Evolutionary conservation across 371 early-diverging fungal genomes (phyloP).

Genomic region (Globomyces sp.): DNA sequence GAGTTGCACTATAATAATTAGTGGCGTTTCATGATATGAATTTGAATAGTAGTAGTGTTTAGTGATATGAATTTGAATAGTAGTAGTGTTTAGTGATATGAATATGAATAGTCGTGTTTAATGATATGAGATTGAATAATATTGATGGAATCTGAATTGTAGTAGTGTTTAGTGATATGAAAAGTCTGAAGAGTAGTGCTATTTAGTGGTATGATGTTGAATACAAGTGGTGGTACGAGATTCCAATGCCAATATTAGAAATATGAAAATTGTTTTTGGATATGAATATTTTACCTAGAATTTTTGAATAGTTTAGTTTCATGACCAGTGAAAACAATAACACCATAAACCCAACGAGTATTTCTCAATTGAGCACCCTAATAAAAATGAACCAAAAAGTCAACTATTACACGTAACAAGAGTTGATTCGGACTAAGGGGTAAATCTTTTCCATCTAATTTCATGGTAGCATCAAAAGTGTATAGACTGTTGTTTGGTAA

Average conservation of each 20-base stretch:
- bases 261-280: no score
- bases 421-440: slow-evolving; percentile 50
- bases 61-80: no score
- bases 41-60: no score
- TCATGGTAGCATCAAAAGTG: slow-evolving; percentile 48
- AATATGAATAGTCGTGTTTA: no score
- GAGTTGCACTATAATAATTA: slow-evolving; percentile 54
- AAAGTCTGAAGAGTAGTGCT: no score
- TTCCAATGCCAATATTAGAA: no score
- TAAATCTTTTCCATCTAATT: slow-evolving; percentile 32
- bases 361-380: slow-evolving; percentile 74
- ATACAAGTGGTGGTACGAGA: no score
- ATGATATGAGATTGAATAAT: no score
- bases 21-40: neutral
- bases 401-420: slow-evolving; percentile 30
- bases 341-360: slow-evolving; percentile 68
- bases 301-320: slow-evolving; percentile 79
- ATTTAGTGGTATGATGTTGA: no score
- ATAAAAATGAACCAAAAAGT: neutral
- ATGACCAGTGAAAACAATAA: slow-evolving; percentile 77
- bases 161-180: no score
- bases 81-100: no score
- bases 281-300: slow-evolving; percentile 25
- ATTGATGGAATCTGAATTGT: no score
- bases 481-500: slow-evolving; percentile 50